phyloP scores from a whole-genome alignment of 495 filamentous ascomycete genomes.

The Monascus purpureus region DNA sequence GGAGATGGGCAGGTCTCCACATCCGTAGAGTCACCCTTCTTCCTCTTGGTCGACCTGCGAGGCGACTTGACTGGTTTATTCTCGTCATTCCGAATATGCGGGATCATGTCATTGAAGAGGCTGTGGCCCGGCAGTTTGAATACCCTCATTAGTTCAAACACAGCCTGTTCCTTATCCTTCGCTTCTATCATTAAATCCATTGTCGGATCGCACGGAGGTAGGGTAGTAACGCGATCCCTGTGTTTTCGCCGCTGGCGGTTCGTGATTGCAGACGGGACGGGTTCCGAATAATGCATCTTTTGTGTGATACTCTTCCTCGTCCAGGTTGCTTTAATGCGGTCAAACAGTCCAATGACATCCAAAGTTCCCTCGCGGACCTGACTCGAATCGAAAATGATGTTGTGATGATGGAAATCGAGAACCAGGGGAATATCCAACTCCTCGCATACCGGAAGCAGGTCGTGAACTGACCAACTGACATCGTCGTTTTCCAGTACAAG shows the following conservation, averaged over 20 bases:
- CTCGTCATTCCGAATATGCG: slow-evolving; percentile 65
- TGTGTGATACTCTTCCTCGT: slow-evolving; percentile 71
- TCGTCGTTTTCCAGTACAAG: slow-evolving; percentile 94
- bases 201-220: slow-evolving; percentile 67
- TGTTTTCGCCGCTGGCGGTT: slow-evolving; percentile 68
- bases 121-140: slow-evolving; percentile 72
- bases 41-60: slow-evolving; percentile 34
- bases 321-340: slow-evolving; percentile 76
- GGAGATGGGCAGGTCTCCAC: slow-evolving; percentile 33
- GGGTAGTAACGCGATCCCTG: slow-evolving; percentile 54
- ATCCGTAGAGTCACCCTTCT: slow-evolving; percentile 35
- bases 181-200: slow-evolving; percentile 99
- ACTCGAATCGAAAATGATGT: slow-evolving; percentile 67
- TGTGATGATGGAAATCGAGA: slow-evolving; percentile 91
- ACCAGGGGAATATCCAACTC: slow-evolving; percentile 88
- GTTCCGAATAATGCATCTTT: slow-evolving; percentile 95
- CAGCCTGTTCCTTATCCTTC: slow-evolving; percentile 95
- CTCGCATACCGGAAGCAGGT: slow-evolving; percentile 80
- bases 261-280: slow-evolving; percentile 59
- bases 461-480: slow-evolving; percentile 79
- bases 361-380: slow-evolving; percentile 72
- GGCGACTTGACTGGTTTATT: slow-evolving; percentile 44
- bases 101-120: slow-evolving; percentile 61
- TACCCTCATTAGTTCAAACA: slow-evolving; percentile 83
- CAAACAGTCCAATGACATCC: slow-evolving; percentile 59